Percentiles rank a stretch among this genome's conserved stretches.
Conservation (phyloP, 1,284 basidiomycete genomes). For the Heterobasidion irregulare region DNA sequence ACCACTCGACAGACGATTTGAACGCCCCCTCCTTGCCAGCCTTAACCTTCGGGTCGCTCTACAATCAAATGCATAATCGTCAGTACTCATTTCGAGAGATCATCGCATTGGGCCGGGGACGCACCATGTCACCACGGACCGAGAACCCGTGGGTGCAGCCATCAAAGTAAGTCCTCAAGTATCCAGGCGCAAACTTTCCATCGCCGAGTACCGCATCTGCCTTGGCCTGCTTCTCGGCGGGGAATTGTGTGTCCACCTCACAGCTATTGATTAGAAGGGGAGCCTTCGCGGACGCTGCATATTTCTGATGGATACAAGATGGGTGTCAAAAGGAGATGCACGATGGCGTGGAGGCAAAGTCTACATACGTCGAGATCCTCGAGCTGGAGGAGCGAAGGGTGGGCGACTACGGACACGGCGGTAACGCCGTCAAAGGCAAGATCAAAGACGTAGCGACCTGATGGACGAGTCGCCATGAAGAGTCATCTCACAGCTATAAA, state of each 20-base stretch:
- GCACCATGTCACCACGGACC: conserved; percentile 24
- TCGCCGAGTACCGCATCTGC: conserved; percentile 50
- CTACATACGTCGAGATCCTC: conserved; percentile 48
- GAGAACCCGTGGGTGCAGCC: conserved; percentile 49
- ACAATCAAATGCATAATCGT: not conserved
- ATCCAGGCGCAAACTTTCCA: conserved; percentile 38
- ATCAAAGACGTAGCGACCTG: conserved; percentile 55
- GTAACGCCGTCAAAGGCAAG: conserved; percentile 55
- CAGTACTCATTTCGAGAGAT: not conserved
- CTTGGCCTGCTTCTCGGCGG: conserved; percentile 32
- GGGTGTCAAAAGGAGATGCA: not conserved
- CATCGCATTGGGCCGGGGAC: not conserved
- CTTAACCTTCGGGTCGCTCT: conserved; percentile 25
- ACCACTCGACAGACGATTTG: conserved; percentile 25
- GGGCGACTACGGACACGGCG: conserved; percentile 46
- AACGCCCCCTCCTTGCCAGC: conserved; percentile 29
- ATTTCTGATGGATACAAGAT: conserved; percentile 30
- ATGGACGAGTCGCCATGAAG: not conserved
- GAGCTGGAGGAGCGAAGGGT: conserved; percentile 61
- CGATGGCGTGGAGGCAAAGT: not conserved
- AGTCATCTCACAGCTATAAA: conserved; percentile 1
- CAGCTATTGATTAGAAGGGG: conserved; percentile 61
- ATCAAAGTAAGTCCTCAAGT: conserved; percentile 28
- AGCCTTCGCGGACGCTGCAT: conserved; percentile 32
- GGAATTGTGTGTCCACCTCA: conserved; percentile 43